Evolutionary conservation across 1,284 basidiomycete genomes (phyloP), one percentile per base, ranked within the genome.

Genomic region (Dichomitus squalens): DNA sequence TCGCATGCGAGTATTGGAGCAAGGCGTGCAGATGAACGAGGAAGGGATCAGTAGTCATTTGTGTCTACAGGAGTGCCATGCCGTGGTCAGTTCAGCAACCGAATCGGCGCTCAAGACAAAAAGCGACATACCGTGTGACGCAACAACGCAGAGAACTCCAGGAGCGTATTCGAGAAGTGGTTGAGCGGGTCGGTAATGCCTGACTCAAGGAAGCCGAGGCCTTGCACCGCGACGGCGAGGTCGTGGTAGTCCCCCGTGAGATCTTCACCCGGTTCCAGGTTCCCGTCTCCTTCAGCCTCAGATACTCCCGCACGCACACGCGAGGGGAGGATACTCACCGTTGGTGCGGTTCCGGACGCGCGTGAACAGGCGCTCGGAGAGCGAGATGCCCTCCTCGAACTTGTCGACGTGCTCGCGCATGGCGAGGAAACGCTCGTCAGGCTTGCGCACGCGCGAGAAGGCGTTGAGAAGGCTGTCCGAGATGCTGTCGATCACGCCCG

Each of bases 171-270:
- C 23, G 96, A 98, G 67, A 98, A 97, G 67, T 96, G 89, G 70
- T 97, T 96, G 60, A 99, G 76, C 1, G 94, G 95, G 66, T 98
- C 95, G 29, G 96, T 98, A 65, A 99, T 98, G 35, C 96, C 96
- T 60, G 93, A 95, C 75, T 99, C 96, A 62, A 99, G 84, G 76
- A 97, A 97, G 56, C 95, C 97, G 57, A 99, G 83, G 49, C 96
- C 95, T 74, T 99, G 96, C 58, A 98, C 92, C 47, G 93, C 90
- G 57, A 95, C 91, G 25, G 96, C 95, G 66, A 98, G 79, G 73
- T 98, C 96, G 71, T 97, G 94, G 75, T 98, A 99, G 79, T 99
- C 97, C 57, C 88, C 87, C 53, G 94, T 91, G 50, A 99, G 85
- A 82, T 97, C 95, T 96, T 86, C 82, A 79, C 79, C 84, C 69